phyloP scores from a whole-genome alignment of 2,329 filamentous ascomycete species.

The Hyphodiscus sp. region DNA sequence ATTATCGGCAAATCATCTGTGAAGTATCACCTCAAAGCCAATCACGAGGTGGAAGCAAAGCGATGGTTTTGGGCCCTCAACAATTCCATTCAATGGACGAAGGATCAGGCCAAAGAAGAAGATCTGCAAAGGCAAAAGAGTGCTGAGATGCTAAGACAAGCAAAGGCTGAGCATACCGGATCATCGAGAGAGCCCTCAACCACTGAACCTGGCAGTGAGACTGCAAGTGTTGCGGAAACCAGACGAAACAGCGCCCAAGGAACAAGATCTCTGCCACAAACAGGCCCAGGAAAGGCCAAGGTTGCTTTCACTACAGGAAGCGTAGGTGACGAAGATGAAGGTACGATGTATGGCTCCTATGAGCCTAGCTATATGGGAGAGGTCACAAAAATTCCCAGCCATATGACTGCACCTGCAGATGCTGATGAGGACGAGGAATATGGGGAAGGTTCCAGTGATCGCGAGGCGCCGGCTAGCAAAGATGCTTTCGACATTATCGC shows the following conservation, averaged over 20 bases:
- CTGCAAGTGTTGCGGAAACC: constrained; percentile 27
- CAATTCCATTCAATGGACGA: constrained; percentile 97
- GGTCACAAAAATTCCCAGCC: constrained; percentile 21
- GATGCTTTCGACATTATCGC: constrained; percentile 97
- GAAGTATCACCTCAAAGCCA: constrained; percentile 96
- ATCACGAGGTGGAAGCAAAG: constrained; percentile 96
- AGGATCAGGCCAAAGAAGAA: constrained; percentile 92
- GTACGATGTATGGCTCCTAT: constrained; percentile 45
- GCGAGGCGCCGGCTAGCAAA: constrained; percentile 70
- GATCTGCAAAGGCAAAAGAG: constrained; percentile 68
- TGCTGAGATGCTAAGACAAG: constrained; percentile 69
- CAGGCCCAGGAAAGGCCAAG: constrained; percentile 21
- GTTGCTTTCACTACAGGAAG: constrained; percentile 31
- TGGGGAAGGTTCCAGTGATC: constrained; percentile 72
- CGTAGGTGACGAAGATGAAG: constrained; percentile 45
- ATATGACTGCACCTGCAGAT: constrained; percentile 12
- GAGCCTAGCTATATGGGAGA: constrained; percentile 46
- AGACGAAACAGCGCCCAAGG: constrained; percentile 41
- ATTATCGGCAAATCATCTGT: constrained; percentile 98
- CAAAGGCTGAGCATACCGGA: constrained; percentile 67
- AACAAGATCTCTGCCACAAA: constrained; percentile 19
- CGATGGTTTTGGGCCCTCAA: constrained; percentile 99
- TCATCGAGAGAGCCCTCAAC: constrained; percentile 19
- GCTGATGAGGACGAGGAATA: constrained; percentile 70
- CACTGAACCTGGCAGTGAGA: constrained; percentile 19